Conservation (phyloP, 169 alveolate species). For the Cyclospora cayetanensis region DNA sequence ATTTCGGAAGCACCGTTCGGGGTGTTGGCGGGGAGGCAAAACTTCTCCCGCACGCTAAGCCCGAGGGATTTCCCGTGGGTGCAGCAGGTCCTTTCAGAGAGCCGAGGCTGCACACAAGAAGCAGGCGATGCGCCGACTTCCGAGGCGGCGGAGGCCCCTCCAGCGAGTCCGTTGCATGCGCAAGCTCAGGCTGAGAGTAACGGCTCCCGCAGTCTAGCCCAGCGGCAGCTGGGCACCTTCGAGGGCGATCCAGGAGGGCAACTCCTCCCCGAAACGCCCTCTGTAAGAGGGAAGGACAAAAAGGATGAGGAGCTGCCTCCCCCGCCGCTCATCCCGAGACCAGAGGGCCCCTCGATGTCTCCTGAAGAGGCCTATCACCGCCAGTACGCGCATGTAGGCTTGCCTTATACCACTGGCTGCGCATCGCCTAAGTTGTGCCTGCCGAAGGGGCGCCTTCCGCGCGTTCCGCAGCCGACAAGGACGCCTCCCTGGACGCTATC, state of each 20-base stretch:
- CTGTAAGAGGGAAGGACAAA: background rate
- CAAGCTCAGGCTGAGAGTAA: too few relatives aligned
- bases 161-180: too few relatives aligned
- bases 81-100: background rate
- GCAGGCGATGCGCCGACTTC: too few relatives aligned
- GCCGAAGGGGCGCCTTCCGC: background rate
- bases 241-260: background rate
- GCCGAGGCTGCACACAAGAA: background rate
- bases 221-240: background rate
- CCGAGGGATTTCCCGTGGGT: background rate
- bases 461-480: background rate
- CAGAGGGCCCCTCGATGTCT: background rate
- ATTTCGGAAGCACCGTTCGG: conserved; percentile 73
- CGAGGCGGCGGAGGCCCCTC: too few relatives aligned
- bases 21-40: conserved; percentile 72
- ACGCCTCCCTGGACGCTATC: background rate
- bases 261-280: background rate
- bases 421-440: background rate
- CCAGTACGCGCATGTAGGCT: background rate
- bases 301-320: background rate
- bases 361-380: background rate
- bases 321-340: background rate
- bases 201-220: too few relatives aligned
- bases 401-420: background rate
- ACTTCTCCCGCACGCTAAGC: conserved; percentile 59